Percentiles rank a stretch among this genome's conserved stretches.
Evolutionary conservation across 129 eudicot species (phyloP).

Genomic region (Artemisia annua): DNA sequence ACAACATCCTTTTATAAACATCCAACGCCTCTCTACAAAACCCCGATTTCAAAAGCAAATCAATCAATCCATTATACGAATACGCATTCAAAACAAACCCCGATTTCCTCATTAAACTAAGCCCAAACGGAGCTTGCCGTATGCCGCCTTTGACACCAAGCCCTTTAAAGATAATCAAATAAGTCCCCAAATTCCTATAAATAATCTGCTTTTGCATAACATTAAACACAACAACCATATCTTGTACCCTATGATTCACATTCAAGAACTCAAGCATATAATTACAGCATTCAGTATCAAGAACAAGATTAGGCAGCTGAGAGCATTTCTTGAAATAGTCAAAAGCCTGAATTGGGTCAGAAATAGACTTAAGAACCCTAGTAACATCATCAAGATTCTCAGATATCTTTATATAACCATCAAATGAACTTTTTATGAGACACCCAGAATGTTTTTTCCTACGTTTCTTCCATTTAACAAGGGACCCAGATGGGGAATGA

Average conservation of each 20-base stretch:
- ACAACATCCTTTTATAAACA: slow-evolving; percentile 67
- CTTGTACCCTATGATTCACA: slow-evolving; percentile 42
- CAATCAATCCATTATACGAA: slow-evolving; percentile 87
- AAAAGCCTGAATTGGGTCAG: slow-evolving; percentile 55
- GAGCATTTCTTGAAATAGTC: slow-evolving; percentile 53
- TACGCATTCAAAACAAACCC: slow-evolving; percentile 82
- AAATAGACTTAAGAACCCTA: slow-evolving; percentile 50
- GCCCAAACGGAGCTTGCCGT: slow-evolving; percentile 69
- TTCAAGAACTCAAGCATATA: slow-evolving; percentile 83
- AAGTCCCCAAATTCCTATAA: slow-evolving; percentile 73
- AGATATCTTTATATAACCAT: slow-evolving; percentile 15
- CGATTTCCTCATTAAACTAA: slow-evolving; percentile 48
- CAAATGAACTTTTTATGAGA: slow-evolving; percentile 40
- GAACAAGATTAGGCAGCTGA: slow-evolving; percentile 62
- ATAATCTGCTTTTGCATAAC: slow-evolving; percentile 90
- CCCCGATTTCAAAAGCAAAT: slow-evolving; percentile 78
- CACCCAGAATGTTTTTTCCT: slow-evolving; percentile 48
- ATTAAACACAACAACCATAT: slow-evolving; percentile 84
- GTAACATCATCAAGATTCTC: slow-evolving; percentile 46
- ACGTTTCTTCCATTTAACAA: slow-evolving; percentile 56
- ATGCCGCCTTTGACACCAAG: slow-evolving; percentile 79
- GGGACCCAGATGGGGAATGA: slow-evolving; percentile 40
- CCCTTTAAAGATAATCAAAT: slow-evolving; percentile 59
- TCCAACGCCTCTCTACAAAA: slow-evolving; percentile 71
- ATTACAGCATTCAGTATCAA: slow-evolving; percentile 77